Percentiles rank a stretch among this genome's conserved stretches.
Evolutionary conservation across 73 alveolate species (phyloP).

Genomic region (Durusdinium trenchii): DNA sequence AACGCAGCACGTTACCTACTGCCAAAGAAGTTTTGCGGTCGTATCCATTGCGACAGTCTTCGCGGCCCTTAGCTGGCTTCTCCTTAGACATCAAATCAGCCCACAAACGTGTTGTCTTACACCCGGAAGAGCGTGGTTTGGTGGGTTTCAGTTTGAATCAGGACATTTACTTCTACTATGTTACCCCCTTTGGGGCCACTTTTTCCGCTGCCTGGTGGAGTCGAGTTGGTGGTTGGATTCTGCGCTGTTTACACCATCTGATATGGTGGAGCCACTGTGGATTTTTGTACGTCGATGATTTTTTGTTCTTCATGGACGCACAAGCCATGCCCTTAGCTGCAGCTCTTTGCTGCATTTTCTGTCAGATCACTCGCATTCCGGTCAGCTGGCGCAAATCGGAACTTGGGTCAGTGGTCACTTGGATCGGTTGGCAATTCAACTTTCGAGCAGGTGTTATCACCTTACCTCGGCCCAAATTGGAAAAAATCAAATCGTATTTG

Average conservation of each 20-base stretch:
- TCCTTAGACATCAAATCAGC: slow-evolving; percentile 18
- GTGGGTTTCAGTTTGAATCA: background rate
- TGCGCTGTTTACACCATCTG: background rate
- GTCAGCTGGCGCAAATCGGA: background rate
- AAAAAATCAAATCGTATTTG: background rate
- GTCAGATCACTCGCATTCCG: background rate
- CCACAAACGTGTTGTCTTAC: slow-evolving; percentile 28
- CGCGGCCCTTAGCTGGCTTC: background rate
- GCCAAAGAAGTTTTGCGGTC: background rate
- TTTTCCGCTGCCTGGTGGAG: background rate
- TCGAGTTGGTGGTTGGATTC: background rate
- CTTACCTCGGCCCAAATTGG: background rate
- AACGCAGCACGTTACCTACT: background rate
- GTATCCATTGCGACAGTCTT: background rate
- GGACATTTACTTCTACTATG: background rate
- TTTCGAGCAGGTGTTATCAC: background rate
- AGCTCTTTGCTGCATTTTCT: background rate
- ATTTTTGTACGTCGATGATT: slow-evolving; percentile 16
- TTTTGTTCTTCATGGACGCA: too few relatives aligned
- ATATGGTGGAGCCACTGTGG: background rate
- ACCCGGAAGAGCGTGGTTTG: background rate
- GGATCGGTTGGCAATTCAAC: slow-evolving; percentile 24
- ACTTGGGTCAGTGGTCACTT: background rate
- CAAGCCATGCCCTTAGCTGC: background rate
- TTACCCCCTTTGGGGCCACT: slow-evolving; percentile 14